These are phyloP conservation scores for Pythium periplocum DNA, from an alignment of 352 stramenopile genomes.

Conservation along the genomic window DNA sequence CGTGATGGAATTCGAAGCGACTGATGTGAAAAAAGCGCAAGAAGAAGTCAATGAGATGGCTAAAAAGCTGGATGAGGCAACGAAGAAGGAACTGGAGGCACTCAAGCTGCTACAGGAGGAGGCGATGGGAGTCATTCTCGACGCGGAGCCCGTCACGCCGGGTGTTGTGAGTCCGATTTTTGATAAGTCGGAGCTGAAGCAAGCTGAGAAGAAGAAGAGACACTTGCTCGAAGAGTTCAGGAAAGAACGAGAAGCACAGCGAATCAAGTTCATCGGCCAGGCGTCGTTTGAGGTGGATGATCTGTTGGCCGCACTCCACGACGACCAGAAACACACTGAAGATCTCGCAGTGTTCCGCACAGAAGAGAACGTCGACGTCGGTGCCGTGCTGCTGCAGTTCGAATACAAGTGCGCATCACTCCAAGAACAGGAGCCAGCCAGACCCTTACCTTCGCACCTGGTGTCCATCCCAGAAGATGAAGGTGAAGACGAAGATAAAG, in stretches of 20 bases:
- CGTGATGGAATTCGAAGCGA: constrained; percentile 25
- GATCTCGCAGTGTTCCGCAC: constrained; percentile 36
- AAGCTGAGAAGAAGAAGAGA: not conserved
- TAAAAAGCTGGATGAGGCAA: not conserved
- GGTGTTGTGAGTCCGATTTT: too few relatives aligned
- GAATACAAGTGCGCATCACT: constrained; percentile 42
- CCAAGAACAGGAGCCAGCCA: constrained; percentile 11
- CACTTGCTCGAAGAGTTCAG: constrained; percentile 6
- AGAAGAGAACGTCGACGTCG: constrained; percentile 28
- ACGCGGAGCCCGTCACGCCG: too few relatives aligned
- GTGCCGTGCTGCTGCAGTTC: constrained; percentile 32
- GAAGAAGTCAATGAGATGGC: constrained; percentile 1
- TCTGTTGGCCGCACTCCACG: constrained; percentile 34
- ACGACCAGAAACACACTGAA: constrained; percentile 34
- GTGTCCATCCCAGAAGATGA: not conserved
- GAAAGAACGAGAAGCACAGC: constrained; percentile 10
- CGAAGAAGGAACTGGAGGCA: not conserved
- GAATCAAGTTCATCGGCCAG: constrained; percentile 34
- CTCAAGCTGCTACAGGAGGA: not conserved
- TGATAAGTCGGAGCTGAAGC: too few relatives aligned
- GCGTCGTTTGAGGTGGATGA: constrained; percentile 38
- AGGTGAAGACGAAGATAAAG: constrained; percentile 2
- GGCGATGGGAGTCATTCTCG: not conserved
- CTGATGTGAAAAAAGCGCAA: constrained; percentile 13
- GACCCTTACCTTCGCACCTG: not conserved